phyloP scores from a whole-genome alignment of 306 rosid genomes.

The Malus asiatica region DNA sequence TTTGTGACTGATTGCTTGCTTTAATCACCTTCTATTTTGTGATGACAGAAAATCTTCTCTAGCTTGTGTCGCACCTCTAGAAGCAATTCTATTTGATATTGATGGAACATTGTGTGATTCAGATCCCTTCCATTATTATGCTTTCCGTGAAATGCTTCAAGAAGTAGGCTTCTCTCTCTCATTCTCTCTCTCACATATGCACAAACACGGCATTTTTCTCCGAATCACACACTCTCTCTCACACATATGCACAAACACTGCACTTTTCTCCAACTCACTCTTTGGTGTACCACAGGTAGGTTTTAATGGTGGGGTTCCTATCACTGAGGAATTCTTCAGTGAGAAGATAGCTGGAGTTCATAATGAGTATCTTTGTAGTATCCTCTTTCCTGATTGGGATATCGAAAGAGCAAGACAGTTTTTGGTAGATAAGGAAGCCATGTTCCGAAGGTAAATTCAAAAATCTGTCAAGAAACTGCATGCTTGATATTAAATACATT shows the following conservation, averaged over 20 bases:
- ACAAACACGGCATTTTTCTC: background rate
- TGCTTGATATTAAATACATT: background rate
- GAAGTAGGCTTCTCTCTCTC: conserved; percentile 16
- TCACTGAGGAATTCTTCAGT: conserved; percentile 35
- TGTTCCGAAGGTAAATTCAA: conserved; percentile 26
- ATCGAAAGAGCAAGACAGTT: conserved; percentile 23
- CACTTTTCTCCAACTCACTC: background rate
- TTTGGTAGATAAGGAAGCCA: conserved; percentile 28
- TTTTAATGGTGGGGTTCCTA: conserved; percentile 38
- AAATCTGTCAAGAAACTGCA: background rate
- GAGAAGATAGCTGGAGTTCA: conserved; percentile 33
- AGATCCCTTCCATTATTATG: conserved; percentile 33
- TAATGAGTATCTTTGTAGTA: conserved; percentile 27
- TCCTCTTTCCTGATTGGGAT: conserved; percentile 39
- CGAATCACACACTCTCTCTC: background rate
- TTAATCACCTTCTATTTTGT: background rate
- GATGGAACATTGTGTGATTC: conserved; percentile 48
- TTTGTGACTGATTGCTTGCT: background rate
- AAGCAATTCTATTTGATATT: conserved; percentile 44
- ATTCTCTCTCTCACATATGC: background rate
- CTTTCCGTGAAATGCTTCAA: conserved; percentile 40
- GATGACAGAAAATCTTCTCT: conserved; percentile 15
- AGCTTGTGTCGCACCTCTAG: conserved; percentile 21
- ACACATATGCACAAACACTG: background rate
- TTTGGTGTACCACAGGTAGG: conserved; percentile 23